phyloP scores from a whole-genome alignment of 805 yeast species.

The Saturnispora bothae region DNA sequence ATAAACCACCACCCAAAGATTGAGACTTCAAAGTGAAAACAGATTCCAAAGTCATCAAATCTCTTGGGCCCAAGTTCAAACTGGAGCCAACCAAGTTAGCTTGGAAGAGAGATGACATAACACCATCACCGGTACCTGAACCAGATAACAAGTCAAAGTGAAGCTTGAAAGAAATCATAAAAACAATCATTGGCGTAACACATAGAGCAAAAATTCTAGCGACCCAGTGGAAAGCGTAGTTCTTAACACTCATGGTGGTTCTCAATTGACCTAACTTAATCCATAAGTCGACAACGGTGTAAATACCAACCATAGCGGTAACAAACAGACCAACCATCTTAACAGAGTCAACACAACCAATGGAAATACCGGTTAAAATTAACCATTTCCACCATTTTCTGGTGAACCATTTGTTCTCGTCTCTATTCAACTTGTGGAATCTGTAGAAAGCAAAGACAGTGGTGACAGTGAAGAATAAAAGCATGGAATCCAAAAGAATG shows the following conservation, averaged over 20 bases:
- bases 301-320: conserved; percentile 79
- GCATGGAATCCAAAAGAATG: conserved; percentile 84
- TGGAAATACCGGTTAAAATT: conserved; percentile 65
- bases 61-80: conserved; percentile 57
- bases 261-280: conserved; percentile 65
- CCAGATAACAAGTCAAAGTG: conserved; percentile 69
- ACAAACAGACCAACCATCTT: conserved; percentile 96
- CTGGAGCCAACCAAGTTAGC: conserved; percentile 62
- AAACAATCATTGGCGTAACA: conserved; percentile 59
- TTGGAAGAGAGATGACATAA: conserved; percentile 72
- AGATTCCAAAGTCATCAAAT: conserved; percentile 43
- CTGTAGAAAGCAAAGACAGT: conserved; percentile 64
- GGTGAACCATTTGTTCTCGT: conserved; percentile 40
- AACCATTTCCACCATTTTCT: conserved; percentile 94
- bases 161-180: conserved; percentile 61
- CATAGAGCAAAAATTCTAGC: conserved; percentile 58
- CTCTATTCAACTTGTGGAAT: conserved; percentile 51
- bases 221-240: conserved; percentile 57
- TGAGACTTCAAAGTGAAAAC: conserved; percentile 55
- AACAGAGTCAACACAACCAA: conserved; percentile 87
- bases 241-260: conserved; percentile 21
- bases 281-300: conserved; percentile 87
- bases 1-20: conserved; percentile 59
- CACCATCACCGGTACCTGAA: conserved; percentile 68
- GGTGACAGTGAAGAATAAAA: conserved; percentile 79